Evolutionary conservation across 441 rosid genomes (phyloP).

Genomic region (Melastoma candidum): DNA sequence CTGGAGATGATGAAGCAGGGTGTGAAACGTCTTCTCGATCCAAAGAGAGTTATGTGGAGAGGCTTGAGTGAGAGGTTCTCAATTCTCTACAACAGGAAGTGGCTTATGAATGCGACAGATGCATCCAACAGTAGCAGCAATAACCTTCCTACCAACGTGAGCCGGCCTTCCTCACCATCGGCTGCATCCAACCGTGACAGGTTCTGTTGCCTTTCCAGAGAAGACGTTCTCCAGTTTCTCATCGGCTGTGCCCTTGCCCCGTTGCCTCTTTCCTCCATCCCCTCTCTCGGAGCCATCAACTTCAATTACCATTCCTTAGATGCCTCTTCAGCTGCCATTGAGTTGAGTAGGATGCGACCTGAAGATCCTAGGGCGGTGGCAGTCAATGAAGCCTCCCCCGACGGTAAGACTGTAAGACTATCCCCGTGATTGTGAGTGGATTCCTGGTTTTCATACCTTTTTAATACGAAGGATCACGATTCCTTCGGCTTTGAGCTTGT

Average conservation of each 20-base stretch:
- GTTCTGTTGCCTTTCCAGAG: constrained; percentile 91
- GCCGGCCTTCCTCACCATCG: constrained; percentile 51
- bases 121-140: constrained; percentile 35
- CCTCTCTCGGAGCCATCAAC: constrained; percentile 60
- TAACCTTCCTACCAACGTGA: constrained; percentile 26
- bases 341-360: constrained; percentile 33
- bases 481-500: too few species aligned
- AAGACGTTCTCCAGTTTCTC: constrained; percentile 81
- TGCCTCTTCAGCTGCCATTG: constrained; percentile 61
- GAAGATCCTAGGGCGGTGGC: constrained; percentile 78
- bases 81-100: constrained; percentile 69
- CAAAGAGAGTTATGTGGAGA: constrained; percentile 63
- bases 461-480: too few species aligned
- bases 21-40: constrained; percentile 75
- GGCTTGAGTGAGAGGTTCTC: constrained; percentile 97
- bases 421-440: too few species aligned
- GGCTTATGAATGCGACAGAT: constrained; percentile 69
- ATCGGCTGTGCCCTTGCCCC: constrained; percentile 97
- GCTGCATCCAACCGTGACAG: constrained; percentile 37
- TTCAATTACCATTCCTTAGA: constrained; percentile 43
- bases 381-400: constrained; percentile 46
- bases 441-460: too few species aligned
- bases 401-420: constrained; percentile 15
- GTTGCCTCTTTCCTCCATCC: constrained; percentile 69
- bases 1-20: constrained; percentile 99